Evolutionary conservation across 2,329 filamentous ascomycete species (phyloP), one percentile per base, ranked within the genome.

Genomic region (Lachnellula arida): DNA sequence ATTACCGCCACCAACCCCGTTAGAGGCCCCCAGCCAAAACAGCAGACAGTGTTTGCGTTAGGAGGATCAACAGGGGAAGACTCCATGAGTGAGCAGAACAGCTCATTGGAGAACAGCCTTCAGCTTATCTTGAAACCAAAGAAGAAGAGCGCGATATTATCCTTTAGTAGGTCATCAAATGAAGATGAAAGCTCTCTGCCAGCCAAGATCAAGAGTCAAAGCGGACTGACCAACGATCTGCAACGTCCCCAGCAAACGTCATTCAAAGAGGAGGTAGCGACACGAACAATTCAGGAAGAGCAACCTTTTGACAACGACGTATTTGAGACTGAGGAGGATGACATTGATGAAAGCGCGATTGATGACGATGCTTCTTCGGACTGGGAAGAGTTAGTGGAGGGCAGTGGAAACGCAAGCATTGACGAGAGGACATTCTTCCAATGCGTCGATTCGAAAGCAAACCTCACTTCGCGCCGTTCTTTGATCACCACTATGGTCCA

Each of bases 401-500:
- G 95, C 64, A 94, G 88, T 69, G 88, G 86, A 55, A 88, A 89
- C 63, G 89, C 89, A 1, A 95, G 89, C 69, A 80, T 91, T 51
- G 89, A 94, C 59, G 88, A 94, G 58, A 86, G 84, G 67, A 81
- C 84, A 19, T 79, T 91, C 65, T 99, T 99, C 80, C 86, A 92
- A 72, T 88, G 94, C 8, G 91, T 97, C 49, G 90, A 96, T 71
- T 97, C 92, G 42, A 86, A 86, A 71, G 84, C 86, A 7, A 90
- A 96, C 68, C 78, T 97, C 25, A 87, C 88, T 2, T 96, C 93
- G 1, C 85, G 89, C 49, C 87, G 88, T 50, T 97, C 93, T 2
- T 82, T 97, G 42, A 87, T 99, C 63, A 97, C 92, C 0, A 85
- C 93, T 51, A 87, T 93, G 79, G 85, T 99, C 70, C 88, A 89